These are phyloP conservation scores for Pseudotsuga menziesii DNA, from an alignment of 75 land plant species.

Conservation along the genomic window DNA sequence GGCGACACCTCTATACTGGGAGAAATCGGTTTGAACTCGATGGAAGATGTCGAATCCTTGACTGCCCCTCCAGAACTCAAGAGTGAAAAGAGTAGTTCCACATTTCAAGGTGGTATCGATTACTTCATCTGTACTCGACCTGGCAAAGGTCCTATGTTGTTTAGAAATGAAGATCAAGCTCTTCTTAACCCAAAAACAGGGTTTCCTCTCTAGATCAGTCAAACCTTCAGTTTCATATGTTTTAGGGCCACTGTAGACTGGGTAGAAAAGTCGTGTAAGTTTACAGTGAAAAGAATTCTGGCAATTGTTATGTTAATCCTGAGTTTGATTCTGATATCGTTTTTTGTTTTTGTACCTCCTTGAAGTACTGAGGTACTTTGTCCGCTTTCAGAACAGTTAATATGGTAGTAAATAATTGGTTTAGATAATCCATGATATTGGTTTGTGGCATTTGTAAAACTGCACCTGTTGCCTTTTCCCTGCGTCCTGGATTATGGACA, in stretches of 20 bases:
- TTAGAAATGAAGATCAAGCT: slow-evolving; percentile 19
- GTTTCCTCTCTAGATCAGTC: slow-evolving; percentile 24
- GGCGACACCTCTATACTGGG: slow-evolving; percentile 70
- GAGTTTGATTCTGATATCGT: not conserved
- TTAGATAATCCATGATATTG: not conserved
- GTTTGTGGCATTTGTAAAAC: not conserved
- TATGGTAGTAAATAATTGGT: not conserved
- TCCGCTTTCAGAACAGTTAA: not conserved
- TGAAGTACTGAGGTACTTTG: not conserved
- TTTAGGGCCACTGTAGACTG: not conserved
- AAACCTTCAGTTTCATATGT: not conserved
- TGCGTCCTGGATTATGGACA: no score
- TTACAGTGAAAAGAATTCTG: no score
- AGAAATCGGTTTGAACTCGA: slow-evolving; percentile 46
- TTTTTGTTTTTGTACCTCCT: not conserved
- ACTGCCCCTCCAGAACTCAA: slow-evolving; percentile 27
- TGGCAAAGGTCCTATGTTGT: slow-evolving; percentile 33
- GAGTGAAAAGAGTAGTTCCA: slow-evolving; percentile 7
- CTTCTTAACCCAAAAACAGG: slow-evolving; percentile 75
- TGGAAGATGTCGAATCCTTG: slow-evolving; percentile 66
- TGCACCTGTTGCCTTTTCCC: no score
- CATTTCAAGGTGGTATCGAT: slow-evolving; percentile 25
- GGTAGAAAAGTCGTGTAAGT: not conserved
- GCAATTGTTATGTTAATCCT: not conserved
- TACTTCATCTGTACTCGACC: slow-evolving; percentile 45